Evolutionary conservation across 768 basidiomycete genomes (phyloP).

Genomic region (Leucocoprinus leucothites): DNA sequence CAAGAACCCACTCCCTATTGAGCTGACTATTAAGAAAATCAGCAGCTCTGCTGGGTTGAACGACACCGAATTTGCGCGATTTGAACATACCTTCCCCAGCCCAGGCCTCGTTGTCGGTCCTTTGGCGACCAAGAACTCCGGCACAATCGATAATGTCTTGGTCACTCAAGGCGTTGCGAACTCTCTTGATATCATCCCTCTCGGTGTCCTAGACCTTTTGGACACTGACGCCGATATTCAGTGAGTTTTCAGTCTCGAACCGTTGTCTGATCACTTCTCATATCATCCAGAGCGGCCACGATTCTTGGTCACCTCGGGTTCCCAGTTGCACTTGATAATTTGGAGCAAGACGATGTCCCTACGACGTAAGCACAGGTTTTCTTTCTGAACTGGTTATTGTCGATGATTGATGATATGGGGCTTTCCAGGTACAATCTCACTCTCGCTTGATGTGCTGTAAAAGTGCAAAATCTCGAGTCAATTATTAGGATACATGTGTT

Average conservation of each 20-base stretch:
- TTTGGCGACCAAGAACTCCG: slow-evolving; percentile 53
- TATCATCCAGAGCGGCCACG: slow-evolving; percentile 2
- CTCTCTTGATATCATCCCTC: slow-evolving; percentile 53
- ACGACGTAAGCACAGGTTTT: neutral
- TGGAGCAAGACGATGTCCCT: slow-evolving; percentile 3
- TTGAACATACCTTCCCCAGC: slow-evolving; percentile 52
- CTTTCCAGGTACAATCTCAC: neutral
- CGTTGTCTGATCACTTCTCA: neutral
- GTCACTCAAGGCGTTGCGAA: slow-evolving; percentile 49
- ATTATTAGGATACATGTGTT: no score
- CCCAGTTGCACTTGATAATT: slow-evolving; percentile 1
- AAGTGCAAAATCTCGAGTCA: no score
- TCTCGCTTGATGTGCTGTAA: neutral
- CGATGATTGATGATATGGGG: neutral
- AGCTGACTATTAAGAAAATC: slow-evolving; percentile 43
- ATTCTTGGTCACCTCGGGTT: slow-evolving; percentile 2
- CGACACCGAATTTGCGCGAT: slow-evolving; percentile 52
- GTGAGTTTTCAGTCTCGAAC: slow-evolving; percentile 22
- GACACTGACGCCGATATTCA: slow-evolving; percentile 34
- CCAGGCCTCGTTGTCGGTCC: slow-evolving; percentile 53
- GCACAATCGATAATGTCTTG: slow-evolving; percentile 50
- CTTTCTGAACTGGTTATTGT: neutral
- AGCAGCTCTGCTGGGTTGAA: slow-evolving; percentile 45
- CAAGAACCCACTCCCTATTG: slow-evolving; percentile 41
- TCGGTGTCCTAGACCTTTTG: slow-evolving; percentile 49